Conservation (phyloP, 768 basidiomycete genomes). For the Leucogyrophana mollusca region DNA sequence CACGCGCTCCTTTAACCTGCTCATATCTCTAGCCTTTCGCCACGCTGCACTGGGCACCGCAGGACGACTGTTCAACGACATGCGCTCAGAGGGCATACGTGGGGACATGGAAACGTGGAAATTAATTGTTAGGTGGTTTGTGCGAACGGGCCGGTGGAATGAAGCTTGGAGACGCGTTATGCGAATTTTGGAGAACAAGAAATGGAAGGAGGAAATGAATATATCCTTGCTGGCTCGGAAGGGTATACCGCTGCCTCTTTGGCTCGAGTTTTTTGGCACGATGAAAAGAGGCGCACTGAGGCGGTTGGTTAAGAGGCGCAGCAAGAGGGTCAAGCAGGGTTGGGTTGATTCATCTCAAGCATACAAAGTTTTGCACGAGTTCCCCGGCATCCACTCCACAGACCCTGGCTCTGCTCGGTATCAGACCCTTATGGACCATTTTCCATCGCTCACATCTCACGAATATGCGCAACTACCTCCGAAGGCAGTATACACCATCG, state of each 20-base stretch:
- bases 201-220: slow-evolving; percentile 9
- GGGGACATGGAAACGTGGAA: slow-evolving; percentile 55
- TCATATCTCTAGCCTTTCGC: slow-evolving; percentile 49
- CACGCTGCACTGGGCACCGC: slow-evolving; percentile 48
- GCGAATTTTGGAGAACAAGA: slow-evolving; percentile 13
- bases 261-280: slow-evolving; percentile 60
- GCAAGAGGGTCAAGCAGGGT: not conserved
- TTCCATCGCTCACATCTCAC: slow-evolving; percentile 34
- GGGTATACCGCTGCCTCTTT: slow-evolving; percentile 45
- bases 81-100: slow-evolving; percentile 42
- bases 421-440: slow-evolving; percentile 39
- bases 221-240: slow-evolving; percentile 1
- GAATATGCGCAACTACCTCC: slow-evolving; percentile 37
- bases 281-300: slow-evolving; percentile 35
- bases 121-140: slow-evolving; percentile 54
- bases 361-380: not conserved
- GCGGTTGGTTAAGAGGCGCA: slow-evolving; percentile 9
- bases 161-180: slow-evolving; percentile 51
- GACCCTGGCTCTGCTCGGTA: slow-evolving; percentile 26
- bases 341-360: not conserved
- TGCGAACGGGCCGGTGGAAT: slow-evolving; percentile 56
- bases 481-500: slow-evolving; percentile 43
- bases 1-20: slow-evolving; percentile 42
- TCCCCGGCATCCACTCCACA: slow-evolving; percentile 11
- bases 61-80: slow-evolving; percentile 42